Base-by-base conservation (phyloP, 352 stramenopile genomes). In the Phytophthora quininea region DNA sequence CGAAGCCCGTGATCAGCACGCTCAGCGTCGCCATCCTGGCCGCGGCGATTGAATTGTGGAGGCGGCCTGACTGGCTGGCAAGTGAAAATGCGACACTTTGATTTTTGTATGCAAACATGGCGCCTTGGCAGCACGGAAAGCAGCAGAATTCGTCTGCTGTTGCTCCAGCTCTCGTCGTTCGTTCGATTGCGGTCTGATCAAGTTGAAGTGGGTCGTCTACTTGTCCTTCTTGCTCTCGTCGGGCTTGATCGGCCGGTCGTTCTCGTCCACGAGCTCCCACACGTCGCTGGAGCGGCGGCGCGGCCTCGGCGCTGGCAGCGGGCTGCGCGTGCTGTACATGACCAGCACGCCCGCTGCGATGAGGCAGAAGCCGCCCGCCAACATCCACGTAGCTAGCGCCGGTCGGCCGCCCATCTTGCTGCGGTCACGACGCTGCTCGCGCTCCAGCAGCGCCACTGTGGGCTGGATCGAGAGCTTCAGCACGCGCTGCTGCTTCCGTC, bases 1-100 rank as follows among this genome's bases (percentile, higher is more conserved):
- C 84, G 64, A 85, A 94, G 79, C 86, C 86, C 59, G 79, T 90
- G 67, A 94, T 71, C 19, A 87, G 62, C 46, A 94, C 80, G 62
- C 79, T 92, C 10, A 94, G 76, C 64, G 82, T 86, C 63, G 81
- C 76, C 81, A 90, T 92, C 1, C 38, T 47, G 8, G 10, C 32
- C 45, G 30, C 43, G 15, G 37, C 37, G 49, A 67, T 54, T 42
- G 43, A 48, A 49, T 62, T 75, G 47, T 75, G 63, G n/a, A 29
- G 52, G 62, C 49, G 71, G 68, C 63, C 42, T 76, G 68, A 62
- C 54, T 72, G 62, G 52, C 57, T 58, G 54, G 29, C 24, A 3
- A n/a, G 43, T 24, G 19, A 24, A 24, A 24, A 24, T 0, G 19
- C 19, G 19, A 24, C 19, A 24, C 19, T 24, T 24, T 24, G 19